Conservation (phyloP, 2,329 filamentous ascomycete species). For the Dothistroma pini region DNA sequence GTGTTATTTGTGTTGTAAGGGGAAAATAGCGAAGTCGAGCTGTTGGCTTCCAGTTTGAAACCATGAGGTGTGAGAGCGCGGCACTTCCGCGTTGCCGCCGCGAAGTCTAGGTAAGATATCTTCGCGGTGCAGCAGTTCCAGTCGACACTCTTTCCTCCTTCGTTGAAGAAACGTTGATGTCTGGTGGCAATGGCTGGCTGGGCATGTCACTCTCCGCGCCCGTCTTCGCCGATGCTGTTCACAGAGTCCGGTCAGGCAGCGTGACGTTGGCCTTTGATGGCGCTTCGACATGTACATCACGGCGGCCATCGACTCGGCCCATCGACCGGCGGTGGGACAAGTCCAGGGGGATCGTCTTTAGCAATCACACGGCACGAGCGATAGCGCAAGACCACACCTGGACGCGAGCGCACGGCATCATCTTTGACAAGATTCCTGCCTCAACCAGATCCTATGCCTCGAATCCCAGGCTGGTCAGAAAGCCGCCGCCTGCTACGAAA, state of each 20-base stretch:
- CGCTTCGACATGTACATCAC: slow-evolving; percentile 1
- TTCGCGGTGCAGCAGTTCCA: not conserved
- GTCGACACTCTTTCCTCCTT: not conserved
- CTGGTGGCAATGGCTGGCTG: slow-evolving; percentile 11
- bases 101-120: not conserved
- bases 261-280: slow-evolving; percentile 11
- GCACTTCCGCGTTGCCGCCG: slow-evolving; percentile 4
- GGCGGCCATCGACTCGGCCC: slow-evolving; percentile 27
- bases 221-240: slow-evolving; percentile 16
- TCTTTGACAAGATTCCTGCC: not conserved
- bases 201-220: slow-evolving; percentile 16
- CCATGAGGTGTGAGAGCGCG: slow-evolving; percentile 3
- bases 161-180: not conserved
- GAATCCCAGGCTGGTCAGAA: not conserved
- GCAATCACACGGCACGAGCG: slow-evolving; percentile 10
- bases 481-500: not conserved
- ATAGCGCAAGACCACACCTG: slow-evolving; percentile 3
- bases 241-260: slow-evolving; percentile 13
- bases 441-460: not conserved
- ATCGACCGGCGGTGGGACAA: slow-evolving; percentile 30
- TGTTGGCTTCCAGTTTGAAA: not conserved
- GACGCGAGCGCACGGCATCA: slow-evolving; percentile 3
- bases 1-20: not conserved
- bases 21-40: not conserved
- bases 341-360: slow-evolving; percentile 29